Evolutionary conservation across 1,284 basidiomycete species (phyloP), one percentile per base, ranked within the genome.

Genomic region (Rhodotorula sp.): DNA sequence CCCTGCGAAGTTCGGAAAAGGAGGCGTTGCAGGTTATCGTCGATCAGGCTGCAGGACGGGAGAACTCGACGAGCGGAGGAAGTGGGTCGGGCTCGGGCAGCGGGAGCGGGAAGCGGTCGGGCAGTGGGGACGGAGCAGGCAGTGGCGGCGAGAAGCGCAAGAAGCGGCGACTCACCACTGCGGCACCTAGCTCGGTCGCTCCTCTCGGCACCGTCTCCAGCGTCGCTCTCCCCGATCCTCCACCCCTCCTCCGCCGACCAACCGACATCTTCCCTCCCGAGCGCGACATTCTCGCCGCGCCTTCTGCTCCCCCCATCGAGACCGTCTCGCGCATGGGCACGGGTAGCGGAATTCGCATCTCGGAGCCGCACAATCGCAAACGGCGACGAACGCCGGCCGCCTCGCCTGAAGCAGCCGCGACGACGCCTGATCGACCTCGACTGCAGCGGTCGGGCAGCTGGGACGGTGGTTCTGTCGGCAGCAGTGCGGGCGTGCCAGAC

Each of bases 271-370:
- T 68, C 53, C 68, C 65, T 4, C 61, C 63, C 59, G 72, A 73
- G 47, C 69, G 67, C 37, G 64, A 64, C 30, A 51, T 68, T 11
- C 69, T 73, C 59, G 72, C 72, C 7, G 69, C 69, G 0, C 66
- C 72, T 13, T 70, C 69, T 7, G 66, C 64, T 37, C 71, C 72
- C 16, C 69, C 69, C 10, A 40, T 56, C 52, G 72, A 73, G 51
- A 69, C 72, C 2, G 30, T 37, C 6, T 67, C 64, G 2, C 56
- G 55, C 9, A 71, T 64, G 22, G 72, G 72, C 22, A 73, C 72
- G 3, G 72, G 72, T 22, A 60, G 62, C 30, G 72, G 69, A 2
- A 70, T 73, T 67, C 63, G 67, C 18, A 66, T 71, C 51, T 58
- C 59, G 15, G 67, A 70, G 20, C 64, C 71, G n/a, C 46, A 55